These are phyloP conservation scores for Sphagnum contortum DNA, from an alignment of 225 moss, liverwort and hornwort species.

Conservation along the genomic window DNA sequence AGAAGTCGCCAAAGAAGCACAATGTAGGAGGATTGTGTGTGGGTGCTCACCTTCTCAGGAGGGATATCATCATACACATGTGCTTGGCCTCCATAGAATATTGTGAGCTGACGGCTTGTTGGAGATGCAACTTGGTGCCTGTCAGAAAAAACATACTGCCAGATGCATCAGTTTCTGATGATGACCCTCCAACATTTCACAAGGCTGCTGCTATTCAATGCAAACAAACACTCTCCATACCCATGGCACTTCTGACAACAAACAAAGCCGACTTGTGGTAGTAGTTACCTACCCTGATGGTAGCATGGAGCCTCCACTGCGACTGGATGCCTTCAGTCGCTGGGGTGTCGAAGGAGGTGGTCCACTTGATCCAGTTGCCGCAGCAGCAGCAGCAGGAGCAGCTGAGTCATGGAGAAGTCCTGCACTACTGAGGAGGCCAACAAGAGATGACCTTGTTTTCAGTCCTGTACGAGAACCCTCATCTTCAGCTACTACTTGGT, in stretches of 20 bases:
- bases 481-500: constrained; percentile 31
- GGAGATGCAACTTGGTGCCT: constrained; percentile 69
- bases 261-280: too few relatives aligned
- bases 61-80: constrained; percentile 98
- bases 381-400: constrained; percentile 3
- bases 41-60: constrained; percentile 65
- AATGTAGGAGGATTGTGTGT: not conserved
- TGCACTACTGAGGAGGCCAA: constrained; percentile 17
- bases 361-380: constrained; percentile 17
- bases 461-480: constrained; percentile 57
- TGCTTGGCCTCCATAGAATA: constrained; percentile 96
- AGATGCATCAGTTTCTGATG: too few relatives aligned
- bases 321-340: constrained; percentile 25
- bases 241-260: too few relatives aligned
- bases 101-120: constrained; percentile 87
- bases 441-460: constrained; percentile 29
- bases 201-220: too few relatives aligned
- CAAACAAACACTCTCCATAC: too few relatives aligned
- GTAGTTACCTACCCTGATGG: constrained; percentile 13
- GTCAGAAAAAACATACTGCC: not conserved
- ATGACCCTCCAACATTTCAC: too few relatives aligned
- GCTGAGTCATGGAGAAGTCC: constrained; percentile 8
- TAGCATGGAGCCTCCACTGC: constrained; percentile 17
- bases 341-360: constrained; percentile 13
- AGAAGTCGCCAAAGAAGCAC: too few relatives aligned